A percentile compares a stretch with the other conserved stretches of the same genome.
These are phyloP conservation scores for Malus sieversii DNA, from an alignment of 306 rosid species.

Conservation along the genomic window DNA sequence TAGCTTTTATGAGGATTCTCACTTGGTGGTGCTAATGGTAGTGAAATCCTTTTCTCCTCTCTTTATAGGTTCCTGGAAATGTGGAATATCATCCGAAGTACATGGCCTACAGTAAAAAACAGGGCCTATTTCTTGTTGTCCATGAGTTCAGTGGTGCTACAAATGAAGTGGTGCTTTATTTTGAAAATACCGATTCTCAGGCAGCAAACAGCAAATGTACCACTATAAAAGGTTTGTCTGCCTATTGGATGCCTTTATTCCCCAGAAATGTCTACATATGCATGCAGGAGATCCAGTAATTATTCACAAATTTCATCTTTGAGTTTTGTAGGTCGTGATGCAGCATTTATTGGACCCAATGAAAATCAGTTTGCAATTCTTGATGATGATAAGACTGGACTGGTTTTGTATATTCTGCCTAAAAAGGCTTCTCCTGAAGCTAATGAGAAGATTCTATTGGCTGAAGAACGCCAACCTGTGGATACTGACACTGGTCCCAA, in stretches of 20 bases:
- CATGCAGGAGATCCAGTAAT: conserved; percentile 15
- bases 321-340: conserved; percentile 73
- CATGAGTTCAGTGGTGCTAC: conserved; percentile 74
- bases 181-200: conserved; percentile 62
- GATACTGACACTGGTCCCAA: conserved; percentile 36
- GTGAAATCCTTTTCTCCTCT: conserved; percentile 16
- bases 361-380: conserved; percentile 93
- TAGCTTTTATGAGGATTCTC: background rate
- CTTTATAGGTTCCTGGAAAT: conserved; percentile 68
- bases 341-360: conserved; percentile 87
- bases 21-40: background rate
- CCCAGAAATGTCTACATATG: background rate
- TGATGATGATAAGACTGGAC: conserved; percentile 88
- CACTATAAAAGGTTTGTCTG: conserved; percentile 66
- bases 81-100: conserved; percentile 78
- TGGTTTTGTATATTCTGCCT: conserved; percentile 67
- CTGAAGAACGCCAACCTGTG: conserved; percentile 55
- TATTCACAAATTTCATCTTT: conserved; percentile 11
- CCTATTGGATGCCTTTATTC: conserved; percentile 13
- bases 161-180: conserved; percentile 75
- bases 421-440: conserved; percentile 59
- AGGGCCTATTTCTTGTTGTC: conserved; percentile 68
- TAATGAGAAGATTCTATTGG: conserved; percentile 44
- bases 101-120: conserved; percentile 72
- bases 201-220: conserved; percentile 58